Conservation (phyloP, 2,329 filamentous ascomycete species). For the Massarina eburnea region DNA sequence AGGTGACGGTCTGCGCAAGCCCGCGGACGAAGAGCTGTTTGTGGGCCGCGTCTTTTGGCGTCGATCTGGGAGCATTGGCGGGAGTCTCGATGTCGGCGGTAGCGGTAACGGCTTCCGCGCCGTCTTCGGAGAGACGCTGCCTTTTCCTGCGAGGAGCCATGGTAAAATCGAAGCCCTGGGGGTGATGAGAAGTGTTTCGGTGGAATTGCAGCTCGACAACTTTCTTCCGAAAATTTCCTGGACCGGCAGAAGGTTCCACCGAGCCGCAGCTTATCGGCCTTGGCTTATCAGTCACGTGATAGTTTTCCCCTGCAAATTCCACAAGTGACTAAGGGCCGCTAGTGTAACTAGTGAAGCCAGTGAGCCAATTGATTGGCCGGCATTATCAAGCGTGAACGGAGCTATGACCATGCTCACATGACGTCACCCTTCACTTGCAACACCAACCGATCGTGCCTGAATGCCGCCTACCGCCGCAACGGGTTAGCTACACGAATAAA, state of each 20-base stretch:
- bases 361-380: too few species aligned
- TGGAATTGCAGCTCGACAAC: background rate
- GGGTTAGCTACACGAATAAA: too few species aligned
- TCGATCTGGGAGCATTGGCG: conserved; percentile 11
- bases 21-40: conserved; percentile 80
- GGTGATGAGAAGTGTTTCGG: background rate
- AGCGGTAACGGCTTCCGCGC: conserved; percentile 34
- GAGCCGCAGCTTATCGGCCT: background rate
- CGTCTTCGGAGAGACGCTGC: conserved; percentile 45
- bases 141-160: conserved; percentile 47
- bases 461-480: too few species aligned
- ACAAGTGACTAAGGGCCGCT: too few species aligned
- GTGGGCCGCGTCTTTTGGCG: conserved; percentile 45
- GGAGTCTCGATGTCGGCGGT: conserved; percentile 24
- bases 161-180: background rate
- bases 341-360: too few species aligned
- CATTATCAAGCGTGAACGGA: too few species aligned
- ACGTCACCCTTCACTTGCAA: background rate
- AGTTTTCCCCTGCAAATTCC: too few species aligned
- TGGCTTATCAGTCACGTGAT: too few species aligned
- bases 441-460: background rate
- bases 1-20: conserved; percentile 75
- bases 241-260: background rate
- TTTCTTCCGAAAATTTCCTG: conserved; percentile 3
- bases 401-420: too few species aligned